A percentile compares a stretch with the other conserved stretches of the same genome.
Conservation (phyloP, 345 rosid genomes). For the Linum usitatissimum region DNA sequence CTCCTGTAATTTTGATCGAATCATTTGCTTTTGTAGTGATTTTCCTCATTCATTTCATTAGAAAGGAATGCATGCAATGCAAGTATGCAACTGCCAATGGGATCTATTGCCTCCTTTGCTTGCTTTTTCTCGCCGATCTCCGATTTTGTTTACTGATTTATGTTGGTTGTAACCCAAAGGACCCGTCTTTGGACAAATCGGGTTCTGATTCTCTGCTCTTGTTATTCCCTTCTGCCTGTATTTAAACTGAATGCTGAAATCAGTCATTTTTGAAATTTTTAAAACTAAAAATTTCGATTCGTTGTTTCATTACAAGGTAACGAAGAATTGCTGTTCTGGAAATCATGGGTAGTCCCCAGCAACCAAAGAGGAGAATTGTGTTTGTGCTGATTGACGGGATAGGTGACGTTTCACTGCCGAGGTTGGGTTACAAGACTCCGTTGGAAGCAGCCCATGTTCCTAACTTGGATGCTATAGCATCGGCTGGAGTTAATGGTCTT, state of each 20-base stretch:
- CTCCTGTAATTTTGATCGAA: too few species aligned
- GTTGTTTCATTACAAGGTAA: neutral
- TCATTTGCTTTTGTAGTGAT: neutral
- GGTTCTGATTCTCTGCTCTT: neutral
- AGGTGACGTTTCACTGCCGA: slow-evolving; percentile 82
- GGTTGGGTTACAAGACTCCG: slow-evolving; percentile 67
- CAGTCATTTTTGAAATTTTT: neutral
- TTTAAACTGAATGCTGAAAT: neutral
- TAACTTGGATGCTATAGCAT: slow-evolving; percentile 72
- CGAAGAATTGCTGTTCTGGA: neutral
- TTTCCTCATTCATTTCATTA: neutral
- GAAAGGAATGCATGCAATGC: neutral
- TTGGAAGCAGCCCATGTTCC: slow-evolving; percentile 67
- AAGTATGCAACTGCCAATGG: neutral
- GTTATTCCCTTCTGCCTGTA: neutral
- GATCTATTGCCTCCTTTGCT: neutral
- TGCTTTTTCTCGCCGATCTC: neutral
- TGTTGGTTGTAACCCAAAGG: neutral
- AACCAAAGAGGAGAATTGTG: slow-evolving; percentile 62
- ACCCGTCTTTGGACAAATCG: neutral
- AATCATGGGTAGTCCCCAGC: slow-evolving; percentile 31
- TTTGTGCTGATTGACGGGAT: slow-evolving; percentile 84
- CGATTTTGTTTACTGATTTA: neutral
- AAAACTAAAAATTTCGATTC: too few species aligned
- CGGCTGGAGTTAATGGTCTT: slow-evolving; percentile 83